Evolutionary conservation across 78 protist species (phyloP).

Genomic region (Dictyostelium brefeldianum): DNA sequence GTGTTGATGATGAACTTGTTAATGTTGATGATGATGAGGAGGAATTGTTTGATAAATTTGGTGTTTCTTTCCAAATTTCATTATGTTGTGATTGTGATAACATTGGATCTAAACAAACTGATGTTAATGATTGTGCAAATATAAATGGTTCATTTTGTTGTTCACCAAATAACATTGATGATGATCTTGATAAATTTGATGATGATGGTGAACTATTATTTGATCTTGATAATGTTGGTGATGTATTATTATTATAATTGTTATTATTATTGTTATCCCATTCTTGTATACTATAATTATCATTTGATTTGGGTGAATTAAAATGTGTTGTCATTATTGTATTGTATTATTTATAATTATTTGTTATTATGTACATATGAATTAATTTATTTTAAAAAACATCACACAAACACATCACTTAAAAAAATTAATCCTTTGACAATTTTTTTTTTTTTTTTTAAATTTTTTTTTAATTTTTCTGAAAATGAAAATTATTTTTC

Average conservation of each 20-base stretch:
- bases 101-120: conserved; percentile 68
- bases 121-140: conserved; percentile 67
- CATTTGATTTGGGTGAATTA: background rate
- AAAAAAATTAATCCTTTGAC: background rate
- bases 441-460: background rate
- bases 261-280: background rate
- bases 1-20: background rate
- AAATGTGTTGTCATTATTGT: background rate
- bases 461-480: too few relatives aligned
- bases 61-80: background rate
- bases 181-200: conserved; percentile 24
- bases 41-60: background rate
- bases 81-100: conserved; percentile 5
- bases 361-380: too few relatives aligned
- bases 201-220: conserved; percentile 16
- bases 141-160: conserved; percentile 62
- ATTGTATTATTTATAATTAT: background rate
- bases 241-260: background rate
- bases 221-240: background rate
- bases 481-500: background rate
- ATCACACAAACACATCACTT: too few relatives aligned
- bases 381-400: too few relatives aligned
- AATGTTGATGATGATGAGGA: background rate
- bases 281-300: background rate
- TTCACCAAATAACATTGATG: conserved; percentile 45